Conservation (phyloP, 148 eudicot species). For the Simmondsia chinensis region DNA sequence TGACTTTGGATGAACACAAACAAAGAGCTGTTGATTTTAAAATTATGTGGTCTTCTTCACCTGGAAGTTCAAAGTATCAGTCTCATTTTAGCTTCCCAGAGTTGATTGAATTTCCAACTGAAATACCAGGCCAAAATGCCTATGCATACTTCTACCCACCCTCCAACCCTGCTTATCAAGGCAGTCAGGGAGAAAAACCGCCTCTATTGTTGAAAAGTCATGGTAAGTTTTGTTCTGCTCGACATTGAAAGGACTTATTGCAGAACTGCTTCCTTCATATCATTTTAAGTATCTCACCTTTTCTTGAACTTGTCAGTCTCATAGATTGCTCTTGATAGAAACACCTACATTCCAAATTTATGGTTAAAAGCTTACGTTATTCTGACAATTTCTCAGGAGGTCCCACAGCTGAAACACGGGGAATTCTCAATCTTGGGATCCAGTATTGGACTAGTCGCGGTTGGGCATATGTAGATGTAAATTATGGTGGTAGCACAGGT, state of each 20-base stretch:
- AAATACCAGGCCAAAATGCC: slow-evolving; percentile 70
- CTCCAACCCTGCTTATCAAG: slow-evolving; percentile 55
- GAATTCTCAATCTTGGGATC: slow-evolving; percentile 59
- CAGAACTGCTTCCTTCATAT: too few species aligned
- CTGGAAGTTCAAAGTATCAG: slow-evolving; percentile 43
- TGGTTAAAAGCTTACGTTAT: neutral
- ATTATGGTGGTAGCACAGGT: slow-evolving; percentile 98
- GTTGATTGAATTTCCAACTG: slow-evolving; percentile 84
- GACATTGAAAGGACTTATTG: neutral
- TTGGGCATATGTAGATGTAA: slow-evolving; percentile 95
- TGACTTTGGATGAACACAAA: slow-evolving; percentile 46
- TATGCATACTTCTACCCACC: slow-evolving; percentile 94
- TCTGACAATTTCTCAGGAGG: slow-evolving; percentile 49
- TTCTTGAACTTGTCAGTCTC: too few species aligned
- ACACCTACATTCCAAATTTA: too few species aligned
- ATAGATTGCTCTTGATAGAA: too few species aligned
- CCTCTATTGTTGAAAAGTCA: slow-evolving; percentile 83
- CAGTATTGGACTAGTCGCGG: slow-evolving; percentile 99
- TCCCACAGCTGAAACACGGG: slow-evolving; percentile 81
- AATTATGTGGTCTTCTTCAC: slow-evolving; percentile 77
- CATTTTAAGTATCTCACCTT: too few species aligned
- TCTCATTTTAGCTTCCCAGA: slow-evolving; percentile 75
- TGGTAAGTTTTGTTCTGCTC: slow-evolving; percentile 29
- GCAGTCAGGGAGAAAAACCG: slow-evolving; percentile 68
- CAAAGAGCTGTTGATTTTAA: slow-evolving; percentile 46